Conservation (phyloP, 169 alveolate species). For the Plasmodium vinckei region DNA sequence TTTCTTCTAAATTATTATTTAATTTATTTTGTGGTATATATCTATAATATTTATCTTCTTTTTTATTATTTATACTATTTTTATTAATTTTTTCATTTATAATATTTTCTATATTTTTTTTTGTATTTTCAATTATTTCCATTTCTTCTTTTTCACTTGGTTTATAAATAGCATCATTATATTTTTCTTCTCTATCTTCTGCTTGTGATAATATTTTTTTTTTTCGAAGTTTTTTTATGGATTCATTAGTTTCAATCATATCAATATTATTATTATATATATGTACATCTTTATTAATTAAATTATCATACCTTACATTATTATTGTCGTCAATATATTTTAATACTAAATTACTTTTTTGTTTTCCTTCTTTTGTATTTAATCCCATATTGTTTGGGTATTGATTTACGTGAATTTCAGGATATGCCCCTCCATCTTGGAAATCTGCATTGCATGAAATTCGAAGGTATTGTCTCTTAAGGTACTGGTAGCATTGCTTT, state of each 20-base stretch:
- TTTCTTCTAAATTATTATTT: constrained; percentile 84
- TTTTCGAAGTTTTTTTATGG: constrained; percentile 68
- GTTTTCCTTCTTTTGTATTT: not conserved
- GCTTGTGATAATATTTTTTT: constrained; percentile 81
- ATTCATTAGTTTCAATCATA: constrained; percentile 60
- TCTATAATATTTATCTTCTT: constrained; percentile 85
- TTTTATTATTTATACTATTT: constrained; percentile 63
- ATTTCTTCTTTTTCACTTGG: constrained; percentile 86
- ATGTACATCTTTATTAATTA: constrained; percentile 76
- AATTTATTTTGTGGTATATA: constrained; percentile 89
- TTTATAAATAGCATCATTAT: constrained; percentile 75
- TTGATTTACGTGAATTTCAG: constrained; percentile 86
- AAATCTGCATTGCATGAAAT: constrained; percentile 85
- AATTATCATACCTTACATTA: constrained; percentile 81
- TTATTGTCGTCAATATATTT: constrained; percentile 80
- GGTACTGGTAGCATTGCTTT: constrained; percentile 71
- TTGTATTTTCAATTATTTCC: constrained; percentile 84
- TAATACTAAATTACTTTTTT: constrained; percentile 62
- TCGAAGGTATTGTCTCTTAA: constrained; percentile 77
- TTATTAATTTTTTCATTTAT: constrained; percentile 80
- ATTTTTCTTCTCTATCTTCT: constrained; percentile 82
- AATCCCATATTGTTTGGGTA: constrained; percentile 86
- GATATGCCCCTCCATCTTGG: constrained; percentile 89
- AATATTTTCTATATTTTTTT: constrained; percentile 86
- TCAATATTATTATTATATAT: constrained; percentile 42